phyloP scores from a whole-genome alignment of 1,284 basidiomycete species.

The Naganishia albida region DNA sequence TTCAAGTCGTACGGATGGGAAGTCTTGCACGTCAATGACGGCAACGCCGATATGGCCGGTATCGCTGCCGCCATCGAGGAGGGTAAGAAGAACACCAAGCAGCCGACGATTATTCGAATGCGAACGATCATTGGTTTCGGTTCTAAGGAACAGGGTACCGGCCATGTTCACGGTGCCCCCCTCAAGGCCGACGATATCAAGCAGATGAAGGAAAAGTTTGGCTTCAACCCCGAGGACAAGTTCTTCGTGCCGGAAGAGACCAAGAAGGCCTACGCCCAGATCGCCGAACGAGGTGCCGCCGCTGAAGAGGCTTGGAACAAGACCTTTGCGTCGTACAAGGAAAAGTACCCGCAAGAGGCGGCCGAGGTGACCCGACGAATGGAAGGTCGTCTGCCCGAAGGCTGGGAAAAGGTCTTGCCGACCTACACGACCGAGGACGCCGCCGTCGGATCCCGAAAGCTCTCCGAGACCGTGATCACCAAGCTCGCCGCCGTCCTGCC shows the following conservation, averaged over 20 bases:
- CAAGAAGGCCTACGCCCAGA: slow-evolving; percentile 67
- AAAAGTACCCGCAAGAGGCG: slow-evolving; percentile 80
- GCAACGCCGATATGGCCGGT: slow-evolving; percentile 78
- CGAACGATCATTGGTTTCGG: slow-evolving; percentile 92
- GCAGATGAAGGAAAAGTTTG: slow-evolving; percentile 79
- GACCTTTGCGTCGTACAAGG: slow-evolving; percentile 68
- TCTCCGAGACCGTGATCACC: slow-evolving; percentile 85
- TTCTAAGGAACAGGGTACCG: slow-evolving; percentile 86
- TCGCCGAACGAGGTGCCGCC: slow-evolving; percentile 71
- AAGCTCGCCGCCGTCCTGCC: slow-evolving; percentile 74
- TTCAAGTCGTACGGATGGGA: slow-evolving; percentile 94
- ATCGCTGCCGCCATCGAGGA: slow-evolving; percentile 79
- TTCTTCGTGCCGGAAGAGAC: slow-evolving; percentile 79
- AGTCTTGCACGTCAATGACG: slow-evolving; percentile 78
- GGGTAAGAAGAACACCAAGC: slow-evolving; percentile 72
- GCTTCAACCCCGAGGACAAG: slow-evolving; percentile 74
- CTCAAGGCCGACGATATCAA: slow-evolving; percentile 90
- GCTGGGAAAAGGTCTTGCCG: slow-evolving; percentile 85
- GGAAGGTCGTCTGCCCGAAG: slow-evolving; percentile 74
- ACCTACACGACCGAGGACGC: slow-evolving; percentile 72
- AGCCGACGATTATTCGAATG: slow-evolving; percentile 83
- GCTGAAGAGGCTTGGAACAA: slow-evolving; percentile 75
- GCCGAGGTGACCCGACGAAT: slow-evolving; percentile 84
- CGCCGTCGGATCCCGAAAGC: slow-evolving; percentile 87
- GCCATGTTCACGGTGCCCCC: slow-evolving; percentile 88